Evolutionary conservation across 2,329 filamentous ascomycete genomes (phyloP), one percentile per base, ranked within the genome.

Genomic region (Hypoxylon sp.): DNA sequence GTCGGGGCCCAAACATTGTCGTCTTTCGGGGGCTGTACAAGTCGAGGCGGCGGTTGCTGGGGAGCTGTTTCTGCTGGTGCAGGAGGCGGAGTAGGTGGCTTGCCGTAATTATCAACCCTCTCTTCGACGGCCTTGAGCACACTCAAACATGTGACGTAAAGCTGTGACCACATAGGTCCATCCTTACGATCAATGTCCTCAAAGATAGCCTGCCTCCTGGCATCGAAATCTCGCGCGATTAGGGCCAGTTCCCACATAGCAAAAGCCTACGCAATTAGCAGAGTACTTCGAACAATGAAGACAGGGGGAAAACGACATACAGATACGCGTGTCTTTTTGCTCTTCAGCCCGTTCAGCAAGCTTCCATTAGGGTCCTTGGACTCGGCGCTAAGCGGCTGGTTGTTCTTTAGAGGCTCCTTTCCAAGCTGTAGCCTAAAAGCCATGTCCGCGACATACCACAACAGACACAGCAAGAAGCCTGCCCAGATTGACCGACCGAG

Each of bases 351-450:
- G 59, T 89, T 93, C 50, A 98, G 77, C 26, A 98, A 82, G 74
- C 92, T 97, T 34, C 93, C 93, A 72, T 97, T 98, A 0, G 94
- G 92, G 76, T 97, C 94, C 73, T 92, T 95, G 15, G 93, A 92
- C 69, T 94, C 91, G 17, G 86, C 85, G 0, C 93, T 97, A 58
- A 98, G 85, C 3, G 94, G 93, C 71, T 89, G 86, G n/a, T 86
- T 89, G 69, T 91, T 91, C 80, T 97, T 97, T 56, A 97, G 75
- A 0, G 94, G 94, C 70, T 91, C 88, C 75, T 91, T 89, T 24
- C 89, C 87, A 73, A 97, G 87, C 76, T 93, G 93, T n/a, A 89
- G 79, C 4, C 90, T 90, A 75, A 97, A 97, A 24, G 91, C 86
- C 26, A 86, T 80, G 74, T 95, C 96, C 41, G 89, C 88, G 22